Evolutionary conservation across 228 moss, liverwort and hornwort genomes (phyloP), one percentile per base, ranked within the genome.

Genomic region (Sphagnum magellanicum): DNA sequence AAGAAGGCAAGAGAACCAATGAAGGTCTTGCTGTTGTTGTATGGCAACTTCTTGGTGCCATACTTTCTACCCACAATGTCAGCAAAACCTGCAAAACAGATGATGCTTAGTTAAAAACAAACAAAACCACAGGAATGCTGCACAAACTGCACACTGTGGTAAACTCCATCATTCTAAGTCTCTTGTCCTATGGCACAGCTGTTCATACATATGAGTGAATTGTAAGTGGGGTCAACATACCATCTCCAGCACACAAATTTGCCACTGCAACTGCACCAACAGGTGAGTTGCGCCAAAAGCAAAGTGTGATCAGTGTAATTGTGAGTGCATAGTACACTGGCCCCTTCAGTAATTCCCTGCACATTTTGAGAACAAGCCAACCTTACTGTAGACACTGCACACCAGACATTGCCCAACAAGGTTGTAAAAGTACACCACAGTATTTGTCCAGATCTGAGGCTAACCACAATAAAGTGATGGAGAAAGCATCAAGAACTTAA

Each of bases 241-340:
- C 96, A 81, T 96, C 93, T 73, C 93, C 96, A 5, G 88, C 88
- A 59, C 96, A 96, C 55, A 96, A 78, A 86, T 79, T 96, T 32
- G 89, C 69, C 47, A 96, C 75, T 50, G 93, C 83, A 64, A 91
- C 84, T 68, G 83, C 83, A 57, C 96, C 93, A 67, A 96, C 63
- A 50, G 93, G 88, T 73, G 96, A 93, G 63, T 67, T 82, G 66
- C 93, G 81, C 96, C 93, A 96, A 73, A 92, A 96, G 77, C 77
- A 75, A 5, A 93, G 69, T 16, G 93, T 93, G 51, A 80, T 83
- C 60, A 85, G 10, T 46, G 85, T 84, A 57, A 96, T 79, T 52
- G 93, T 80, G 53, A 90, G 74, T 60, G 82, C 93, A 72, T 91
- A 91, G 61, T 81, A 93, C 8, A 96, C 76, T 13, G 96, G 96